Percentiles rank a stretch among this genome's conserved stretches.
These are phyloP conservation scores for Sedum album DNA, from an alignment of 164 flowering plant genomes.

Conservation along the genomic window DNA sequence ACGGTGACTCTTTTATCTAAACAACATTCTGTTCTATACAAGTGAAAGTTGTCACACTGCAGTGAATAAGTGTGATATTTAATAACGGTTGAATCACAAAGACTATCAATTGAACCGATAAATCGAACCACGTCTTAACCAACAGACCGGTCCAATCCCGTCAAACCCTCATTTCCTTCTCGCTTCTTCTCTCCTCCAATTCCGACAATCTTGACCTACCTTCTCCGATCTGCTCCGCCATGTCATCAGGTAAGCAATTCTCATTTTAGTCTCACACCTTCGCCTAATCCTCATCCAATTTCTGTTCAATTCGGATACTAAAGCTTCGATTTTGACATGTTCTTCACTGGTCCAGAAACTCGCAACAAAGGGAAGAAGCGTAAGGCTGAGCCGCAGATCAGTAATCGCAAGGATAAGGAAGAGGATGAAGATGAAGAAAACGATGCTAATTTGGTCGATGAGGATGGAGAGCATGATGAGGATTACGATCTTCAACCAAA, in stretches of 20 bases:
- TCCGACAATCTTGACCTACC: slow-evolving; percentile 6
- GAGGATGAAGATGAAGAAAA: slow-evolving; percentile 23
- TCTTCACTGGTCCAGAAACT: slow-evolving; percentile 17
- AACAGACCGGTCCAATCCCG: background rate
- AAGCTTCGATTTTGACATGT: background rate
- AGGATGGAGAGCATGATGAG: slow-evolving; percentile 22
- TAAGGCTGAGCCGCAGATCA: slow-evolving; percentile 29
- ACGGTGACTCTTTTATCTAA: no score
- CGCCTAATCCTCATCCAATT: background rate
- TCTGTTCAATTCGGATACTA: background rate
- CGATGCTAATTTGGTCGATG: slow-evolving; percentile 11
- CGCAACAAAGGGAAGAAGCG: slow-evolving; percentile 61
- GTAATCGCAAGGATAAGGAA: slow-evolving; percentile 18
- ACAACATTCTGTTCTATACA: no score
- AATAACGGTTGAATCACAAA: no score
- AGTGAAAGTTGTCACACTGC: no score
- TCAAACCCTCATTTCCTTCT: background rate
- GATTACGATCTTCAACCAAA: slow-evolving; percentile 16
- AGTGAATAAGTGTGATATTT: no score
- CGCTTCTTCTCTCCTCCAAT: background rate
- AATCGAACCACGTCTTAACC: background rate
- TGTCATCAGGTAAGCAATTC: slow-evolving; percentile 12
- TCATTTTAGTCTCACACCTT: background rate
- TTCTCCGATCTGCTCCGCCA: background rate
- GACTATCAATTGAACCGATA: background rate